These are phyloP conservation scores for Adansonia grandidieri DNA, from an alignment of 441 rosid species.

Conservation along the genomic window DNA sequence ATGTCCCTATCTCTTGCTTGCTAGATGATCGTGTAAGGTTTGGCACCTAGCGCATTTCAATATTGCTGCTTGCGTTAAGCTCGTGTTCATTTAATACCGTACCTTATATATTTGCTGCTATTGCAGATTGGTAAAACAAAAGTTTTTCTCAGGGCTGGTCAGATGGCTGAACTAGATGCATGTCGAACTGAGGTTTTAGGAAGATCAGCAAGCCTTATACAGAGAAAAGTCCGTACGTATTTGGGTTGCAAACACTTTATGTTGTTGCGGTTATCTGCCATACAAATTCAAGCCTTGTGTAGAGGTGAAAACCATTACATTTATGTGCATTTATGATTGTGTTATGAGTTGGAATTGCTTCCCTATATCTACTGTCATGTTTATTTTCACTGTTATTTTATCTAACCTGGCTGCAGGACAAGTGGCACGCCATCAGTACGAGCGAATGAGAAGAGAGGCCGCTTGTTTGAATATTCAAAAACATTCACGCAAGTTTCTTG, in stretches of 20 bases:
- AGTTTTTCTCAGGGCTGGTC: constrained; percentile 96
- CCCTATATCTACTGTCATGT: not conserved
- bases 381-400: constrained; percentile 25
- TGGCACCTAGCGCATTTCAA: constrained; percentile 17
- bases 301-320: constrained; percentile 67
- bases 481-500: constrained; percentile 57
- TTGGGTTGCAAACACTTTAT: constrained; percentile 55
- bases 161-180: constrained; percentile 97
- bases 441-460: constrained; percentile 64
- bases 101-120: constrained; percentile 27
- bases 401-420: constrained; percentile 57
- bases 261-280: constrained; percentile 60
- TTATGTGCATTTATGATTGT: constrained; percentile 25
- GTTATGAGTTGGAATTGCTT: constrained; percentile 17
- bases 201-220: constrained; percentile 72
- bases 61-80: constrained; percentile 3
- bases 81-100: not conserved
- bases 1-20: constrained; percentile 8
- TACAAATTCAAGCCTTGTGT: constrained; percentile 64
- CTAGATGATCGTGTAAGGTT: constrained; percentile 5
- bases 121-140: constrained; percentile 90
- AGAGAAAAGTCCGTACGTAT: constrained; percentile 66
- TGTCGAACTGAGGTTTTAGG: constrained; percentile 74
- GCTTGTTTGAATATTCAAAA: constrained; percentile 83
- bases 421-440: constrained; percentile 57